phyloP scores from a whole-genome alignment of 805 yeast genomes.

The Hanseniaspora guilliermondii region DNA sequence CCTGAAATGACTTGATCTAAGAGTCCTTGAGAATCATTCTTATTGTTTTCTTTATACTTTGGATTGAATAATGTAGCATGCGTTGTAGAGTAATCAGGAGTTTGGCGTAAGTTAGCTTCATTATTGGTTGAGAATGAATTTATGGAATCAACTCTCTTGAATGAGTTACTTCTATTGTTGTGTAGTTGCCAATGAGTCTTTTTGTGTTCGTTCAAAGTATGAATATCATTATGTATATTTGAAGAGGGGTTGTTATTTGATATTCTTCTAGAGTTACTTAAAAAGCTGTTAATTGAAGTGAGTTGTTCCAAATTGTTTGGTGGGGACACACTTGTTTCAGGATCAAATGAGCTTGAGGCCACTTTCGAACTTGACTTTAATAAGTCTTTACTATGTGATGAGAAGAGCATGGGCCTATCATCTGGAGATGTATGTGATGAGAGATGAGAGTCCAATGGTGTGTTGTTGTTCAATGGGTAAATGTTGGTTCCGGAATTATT shows the following conservation, averaged over 20 bases:
- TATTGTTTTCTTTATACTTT: neutral
- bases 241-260: neutral
- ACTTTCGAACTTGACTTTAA: neutral
- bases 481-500: neutral
- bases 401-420: neutral
- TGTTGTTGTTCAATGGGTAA: neutral
- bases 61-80: neutral
- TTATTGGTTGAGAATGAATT: slow-evolving; percentile 8
- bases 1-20: slow-evolving; percentile 11
- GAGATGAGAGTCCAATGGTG: neutral
- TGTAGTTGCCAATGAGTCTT: slow-evolving; percentile 8
- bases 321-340: neutral
- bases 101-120: neutral
- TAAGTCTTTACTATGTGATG: neutral
- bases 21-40: slow-evolving; percentile 11
- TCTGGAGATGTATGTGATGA: neutral
- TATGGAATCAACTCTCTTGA: neutral
- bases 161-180: neutral
- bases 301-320: neutral
- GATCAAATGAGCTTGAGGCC: neutral
- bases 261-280: neutral
- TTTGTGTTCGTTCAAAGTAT: slow-evolving; percentile 8
- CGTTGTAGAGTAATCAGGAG: neutral
- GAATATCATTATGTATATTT: slow-evolving; percentile 2
- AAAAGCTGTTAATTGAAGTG: neutral